Conservation (phyloP, 1,139 yeast species). For the Blastobotrys aristatus region DNA sequence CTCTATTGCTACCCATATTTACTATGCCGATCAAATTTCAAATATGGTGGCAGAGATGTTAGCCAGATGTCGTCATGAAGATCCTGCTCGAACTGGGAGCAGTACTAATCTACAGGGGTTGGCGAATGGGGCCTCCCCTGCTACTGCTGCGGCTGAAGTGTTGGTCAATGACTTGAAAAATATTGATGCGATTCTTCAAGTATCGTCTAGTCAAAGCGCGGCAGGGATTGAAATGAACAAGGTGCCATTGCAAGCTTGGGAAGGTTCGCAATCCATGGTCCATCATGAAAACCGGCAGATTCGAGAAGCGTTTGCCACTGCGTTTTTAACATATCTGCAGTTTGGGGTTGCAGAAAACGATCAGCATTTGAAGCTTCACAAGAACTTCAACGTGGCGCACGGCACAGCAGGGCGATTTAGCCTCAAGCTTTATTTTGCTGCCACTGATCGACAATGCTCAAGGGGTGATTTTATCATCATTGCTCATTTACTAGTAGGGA, state of each 20-base stretch:
- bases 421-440: conserved; percentile 19
- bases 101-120: conserved; percentile 5
- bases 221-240: conserved; percentile 14
- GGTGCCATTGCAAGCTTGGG: conserved; percentile 32
- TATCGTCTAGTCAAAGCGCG: conserved; percentile 2
- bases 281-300: conserved; percentile 26
- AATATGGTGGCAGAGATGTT: conserved; percentile 59
- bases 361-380: conserved; percentile 12
- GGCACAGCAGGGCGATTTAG: conserved; percentile 24
- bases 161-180: conserved; percentile 25
- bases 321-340: conserved; percentile 26
- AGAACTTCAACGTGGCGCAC: conserved; percentile 19
- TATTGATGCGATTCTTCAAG: conserved; percentile 21
- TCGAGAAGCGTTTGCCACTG: conserved; percentile 26
- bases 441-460: conserved; percentile 15
- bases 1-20: conserved; percentile 63
- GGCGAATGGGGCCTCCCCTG: neutral
- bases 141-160: neutral
- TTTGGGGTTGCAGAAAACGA: conserved; percentile 17
- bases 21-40: conserved; percentile 74
- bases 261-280: conserved; percentile 32
- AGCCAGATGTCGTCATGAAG: conserved; percentile 20
- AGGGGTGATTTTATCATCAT: conserved; percentile 19
- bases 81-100: conserved; percentile 4
- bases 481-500: conserved; percentile 20